Conservation (phyloP, 768 basidiomycete genomes). For the Polyporus arcularius region DNA sequence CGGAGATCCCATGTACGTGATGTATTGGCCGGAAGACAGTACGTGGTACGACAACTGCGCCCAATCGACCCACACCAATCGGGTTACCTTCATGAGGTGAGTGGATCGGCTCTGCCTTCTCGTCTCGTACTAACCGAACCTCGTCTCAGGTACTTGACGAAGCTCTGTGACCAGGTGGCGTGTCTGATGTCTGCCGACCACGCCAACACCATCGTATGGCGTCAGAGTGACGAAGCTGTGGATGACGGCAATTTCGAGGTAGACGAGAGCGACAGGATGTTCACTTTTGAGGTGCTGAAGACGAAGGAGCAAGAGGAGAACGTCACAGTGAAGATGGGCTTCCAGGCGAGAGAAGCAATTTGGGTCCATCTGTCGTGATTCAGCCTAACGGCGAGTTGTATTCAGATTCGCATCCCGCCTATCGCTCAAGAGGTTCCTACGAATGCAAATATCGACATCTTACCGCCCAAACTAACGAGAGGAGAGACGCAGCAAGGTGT, state of each 20-base stretch:
- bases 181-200: constrained; percentile 53
- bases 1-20: constrained; percentile 40
- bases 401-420: neutral
- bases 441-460: neutral
- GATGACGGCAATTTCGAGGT: no score
- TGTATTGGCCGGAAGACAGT: constrained; percentile 64
- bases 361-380: neutral
- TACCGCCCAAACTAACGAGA: constrained; percentile 4
- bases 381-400: neutral
- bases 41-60: constrained; percentile 57
- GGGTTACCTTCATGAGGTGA: constrained; percentile 64
- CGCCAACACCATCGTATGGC: constrained; percentile 46
- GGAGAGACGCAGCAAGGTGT: constrained; percentile 24
- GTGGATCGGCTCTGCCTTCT: constrained; percentile 4
- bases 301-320: constrained; percentile 57
- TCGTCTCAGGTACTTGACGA: constrained; percentile 53
- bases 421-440: neutral
- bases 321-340: constrained; percentile 44
- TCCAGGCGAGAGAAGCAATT: constrained; percentile 49
- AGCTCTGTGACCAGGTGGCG: constrained; percentile 56
- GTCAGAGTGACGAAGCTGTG: constrained; percentile 33
- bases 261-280: constrained; percentile 49
- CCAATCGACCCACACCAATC: constrained; percentile 48
- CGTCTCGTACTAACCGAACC: no score
- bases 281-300: constrained; percentile 55